Percentiles rank a stretch among this genome's conserved stretches.
Conservation (phyloP, 2,329 filamentous ascomycete species). For the Fusarium sp. region DNA sequence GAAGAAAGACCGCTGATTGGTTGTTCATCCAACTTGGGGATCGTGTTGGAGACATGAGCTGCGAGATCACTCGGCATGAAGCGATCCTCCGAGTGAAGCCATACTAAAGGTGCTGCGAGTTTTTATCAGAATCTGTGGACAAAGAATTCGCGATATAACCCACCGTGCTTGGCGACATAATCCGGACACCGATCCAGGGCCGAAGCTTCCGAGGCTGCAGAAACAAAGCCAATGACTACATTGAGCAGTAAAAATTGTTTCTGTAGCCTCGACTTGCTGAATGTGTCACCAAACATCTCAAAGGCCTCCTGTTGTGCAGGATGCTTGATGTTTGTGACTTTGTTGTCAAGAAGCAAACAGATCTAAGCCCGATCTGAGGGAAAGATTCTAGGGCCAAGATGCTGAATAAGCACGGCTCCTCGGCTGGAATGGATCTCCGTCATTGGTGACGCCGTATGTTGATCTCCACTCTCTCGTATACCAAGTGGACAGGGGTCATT, state of each 20-base stretch:
- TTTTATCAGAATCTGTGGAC: neutral
- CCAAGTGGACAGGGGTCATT: neutral
- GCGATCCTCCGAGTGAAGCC: slow-evolving; percentile 50
- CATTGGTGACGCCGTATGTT: slow-evolving; percentile 6
- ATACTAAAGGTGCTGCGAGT: slow-evolving; percentile 48
- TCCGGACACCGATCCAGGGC: slow-evolving; percentile 41
- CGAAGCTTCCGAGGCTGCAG: slow-evolving; percentile 18
- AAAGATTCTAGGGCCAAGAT: slow-evolving; percentile 4
- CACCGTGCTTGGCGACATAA: slow-evolving; percentile 49
- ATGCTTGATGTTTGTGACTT: neutral
- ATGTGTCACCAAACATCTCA: slow-evolving; percentile 16
- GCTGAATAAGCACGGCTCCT: slow-evolving; percentile 29
- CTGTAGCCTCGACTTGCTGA: slow-evolving; percentile 2
- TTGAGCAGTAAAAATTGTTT: slow-evolving; percentile 10
- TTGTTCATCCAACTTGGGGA: slow-evolving; percentile 37
- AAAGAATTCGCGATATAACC: slow-evolving; percentile 12
- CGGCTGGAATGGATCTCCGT: neutral
- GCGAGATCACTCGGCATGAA: slow-evolving; percentile 49
- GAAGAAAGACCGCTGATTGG: slow-evolving; percentile 35
- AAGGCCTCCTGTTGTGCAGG: slow-evolving; percentile 1
- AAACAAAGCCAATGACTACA: slow-evolving; percentile 9
- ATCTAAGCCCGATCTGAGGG: slow-evolving; percentile 9
- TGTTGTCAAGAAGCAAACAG: slow-evolving; percentile 14
- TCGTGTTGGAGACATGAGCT: slow-evolving; percentile 47
- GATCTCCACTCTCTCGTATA: neutral